Evolutionary conservation across 352 stramenopile species (phyloP).

Genomic region (Phytophthora meadii): DNA sequence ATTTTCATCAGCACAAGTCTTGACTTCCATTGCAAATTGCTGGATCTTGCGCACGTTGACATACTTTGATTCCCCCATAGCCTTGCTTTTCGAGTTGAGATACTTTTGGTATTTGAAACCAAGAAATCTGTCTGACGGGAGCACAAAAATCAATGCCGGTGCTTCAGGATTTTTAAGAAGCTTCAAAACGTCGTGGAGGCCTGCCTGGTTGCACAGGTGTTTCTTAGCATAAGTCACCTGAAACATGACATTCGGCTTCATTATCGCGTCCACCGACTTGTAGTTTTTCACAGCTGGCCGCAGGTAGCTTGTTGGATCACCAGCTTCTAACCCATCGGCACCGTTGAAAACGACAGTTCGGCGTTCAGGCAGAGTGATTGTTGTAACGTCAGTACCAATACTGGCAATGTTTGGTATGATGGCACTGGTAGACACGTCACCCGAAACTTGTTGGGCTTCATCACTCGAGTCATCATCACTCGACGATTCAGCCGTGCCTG

Average conservation of each 20-base stretch:
- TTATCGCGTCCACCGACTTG: slow-evolving; percentile 10
- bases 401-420: too few species aligned
- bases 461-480: background rate
- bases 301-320: background rate
- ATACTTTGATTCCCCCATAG: background rate
- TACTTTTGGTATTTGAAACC: slow-evolving; percentile 11
- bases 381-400: background rate
- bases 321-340: slow-evolving; percentile 1
- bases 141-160: slow-evolving; percentile 1
- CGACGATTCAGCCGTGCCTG: background rate
- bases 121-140: slow-evolving; percentile 13
- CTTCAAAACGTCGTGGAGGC: slow-evolving; percentile 5
- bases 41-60: slow-evolving; percentile 1
- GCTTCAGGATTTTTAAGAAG: slow-evolving; percentile 3
- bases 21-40: slow-evolving; percentile 11
- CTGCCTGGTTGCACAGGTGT: slow-evolving; percentile 9
- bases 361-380: background rate
- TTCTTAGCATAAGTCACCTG: slow-evolving; percentile 8
- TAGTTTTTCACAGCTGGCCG: slow-evolving; percentile 3
- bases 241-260: slow-evolving; percentile 12
- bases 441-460: too few species aligned
- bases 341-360: slow-evolving; percentile 4
- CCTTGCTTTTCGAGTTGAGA: background rate
- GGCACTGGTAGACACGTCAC: too few species aligned
- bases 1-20: background rate